Evolutionary conservation across 768 basidiomycete genomes (phyloP), one percentile per base, ranked within the genome.

Genomic region (Pleurotus sapidus): DNA sequence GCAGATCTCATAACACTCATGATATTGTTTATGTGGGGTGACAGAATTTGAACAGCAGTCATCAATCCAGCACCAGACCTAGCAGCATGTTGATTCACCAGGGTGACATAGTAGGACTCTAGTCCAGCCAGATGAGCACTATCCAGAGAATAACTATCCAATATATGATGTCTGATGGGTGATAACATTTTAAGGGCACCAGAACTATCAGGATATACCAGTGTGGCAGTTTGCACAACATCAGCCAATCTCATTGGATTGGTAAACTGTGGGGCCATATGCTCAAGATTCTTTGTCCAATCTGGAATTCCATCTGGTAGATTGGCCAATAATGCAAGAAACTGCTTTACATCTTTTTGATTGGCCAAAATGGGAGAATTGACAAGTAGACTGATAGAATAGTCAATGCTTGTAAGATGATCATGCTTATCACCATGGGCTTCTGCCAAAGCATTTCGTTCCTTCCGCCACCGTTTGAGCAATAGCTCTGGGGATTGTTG

Each of bases 401-500:
- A 30, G 37, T 55, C 56, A 48, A 58, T 39, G 24, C 51, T 54
- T 11, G 51, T 54, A 5, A 54, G 39, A 25, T 54, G 51, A 18
- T 54, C 51, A 25, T 54, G 51, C 15, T 54, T 54, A 14, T 54
- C 51, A 9, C 51, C 51, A 17, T 54, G 39, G 5, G 34, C 51
- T 25, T 54, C 51, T 3, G 17, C 51, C 14, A 54, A 38, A 20
- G 51, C 51, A 17, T 54, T 54, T 54, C 51, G 37, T 17, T 54
- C 51, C 23, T 54, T 54, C 20, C 51, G 37, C 51, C 51, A 54
- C 17, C 51, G 37, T 17, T 54, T 54, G 39, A 54, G 51, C 20
- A 63, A 50, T 20, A 59, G 43, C 43, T 58, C 48, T n/a, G 61
- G 59, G 1, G 47, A 53, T 8, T 37, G 51, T 40, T 56, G 54